Evolutionary conservation across 768 basidiomycete genomes (phyloP).

Genomic region (Tricholoma saponaceum): DNA sequence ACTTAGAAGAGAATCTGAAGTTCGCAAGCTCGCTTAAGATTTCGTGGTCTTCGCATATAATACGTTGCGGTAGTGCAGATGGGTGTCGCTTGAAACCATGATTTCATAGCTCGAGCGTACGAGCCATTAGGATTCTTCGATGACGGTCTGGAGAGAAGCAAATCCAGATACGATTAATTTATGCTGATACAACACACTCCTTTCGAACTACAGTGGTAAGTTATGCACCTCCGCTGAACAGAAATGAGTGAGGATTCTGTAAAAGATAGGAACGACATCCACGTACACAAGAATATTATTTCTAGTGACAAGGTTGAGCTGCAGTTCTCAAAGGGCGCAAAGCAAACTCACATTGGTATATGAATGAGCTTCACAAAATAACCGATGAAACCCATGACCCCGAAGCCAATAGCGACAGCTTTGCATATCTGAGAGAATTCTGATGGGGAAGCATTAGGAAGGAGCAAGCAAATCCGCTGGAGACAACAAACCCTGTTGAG

Average conservation of each 20-base stretch:
- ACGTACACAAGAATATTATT: conserved; percentile 98
- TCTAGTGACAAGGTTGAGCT: conserved; percentile 35
- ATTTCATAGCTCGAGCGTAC: neutral
- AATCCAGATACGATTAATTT: neutral
- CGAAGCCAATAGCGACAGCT: conserved; percentile 96
- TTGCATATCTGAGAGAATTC: conserved; percentile 94
- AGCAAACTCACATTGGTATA: conserved; percentile 85
- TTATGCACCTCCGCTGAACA: conserved; percentile 72
- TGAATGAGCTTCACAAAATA: conserved; percentile 98
- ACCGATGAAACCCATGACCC: conserved; percentile 99
- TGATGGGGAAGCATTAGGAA: conserved; percentile 28
- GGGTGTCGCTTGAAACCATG: neutral
- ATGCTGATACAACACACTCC: neutral
- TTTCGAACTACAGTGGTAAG: conserved; percentile 15
- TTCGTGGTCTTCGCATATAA: neutral
- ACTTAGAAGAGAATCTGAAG: too few species aligned
- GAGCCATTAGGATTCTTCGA: neutral
- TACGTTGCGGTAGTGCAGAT: neutral
- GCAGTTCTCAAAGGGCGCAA: neutral
- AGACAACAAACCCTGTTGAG: conserved; percentile 73
- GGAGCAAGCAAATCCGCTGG: neutral
- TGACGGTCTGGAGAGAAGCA: neutral
- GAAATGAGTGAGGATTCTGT: conserved; percentile 18
- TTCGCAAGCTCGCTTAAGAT: too few species aligned
- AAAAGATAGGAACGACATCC: neutral